Percentiles rank a stretch among this genome's conserved stretches.
These are phyloP conservation scores for Suhomyces bolitotheri DNA, from an alignment of 1,139 yeast species.

Conservation along the genomic window DNA sequence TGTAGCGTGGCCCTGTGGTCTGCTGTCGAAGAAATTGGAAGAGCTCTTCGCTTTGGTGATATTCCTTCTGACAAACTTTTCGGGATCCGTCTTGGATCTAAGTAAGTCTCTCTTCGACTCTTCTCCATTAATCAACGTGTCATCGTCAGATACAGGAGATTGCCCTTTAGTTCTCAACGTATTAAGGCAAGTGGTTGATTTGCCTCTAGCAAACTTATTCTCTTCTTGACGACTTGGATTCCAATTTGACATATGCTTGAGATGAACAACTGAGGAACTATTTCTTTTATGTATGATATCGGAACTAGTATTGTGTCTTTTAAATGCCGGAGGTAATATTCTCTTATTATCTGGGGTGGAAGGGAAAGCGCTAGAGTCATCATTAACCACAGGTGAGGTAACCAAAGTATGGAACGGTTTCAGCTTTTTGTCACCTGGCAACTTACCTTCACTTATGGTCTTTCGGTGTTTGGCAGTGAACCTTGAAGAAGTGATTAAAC, in stretches of 20 bases:
- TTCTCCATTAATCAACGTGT: slow-evolving; percentile 18
- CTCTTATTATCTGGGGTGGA: slow-evolving; percentile 7
- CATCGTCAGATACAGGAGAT: slow-evolving; percentile 9
- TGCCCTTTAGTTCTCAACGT: slow-evolving; percentile 15
- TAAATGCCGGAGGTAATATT: slow-evolving; percentile 4
- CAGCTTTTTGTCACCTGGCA: not conserved
- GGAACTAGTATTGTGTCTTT: slow-evolving; percentile 18
- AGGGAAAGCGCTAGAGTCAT: slow-evolving; percentile 3
- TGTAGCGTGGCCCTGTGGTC: slow-evolving; percentile 5
- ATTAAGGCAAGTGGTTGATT: slow-evolving; percentile 32
- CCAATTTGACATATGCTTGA: slow-evolving; percentile 6
- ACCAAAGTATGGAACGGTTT: slow-evolving; percentile 21
- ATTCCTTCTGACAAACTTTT: slow-evolving; percentile 3
- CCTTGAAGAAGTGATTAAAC: slow-evolving; percentile 49
- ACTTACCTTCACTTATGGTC: slow-evolving; percentile 7
- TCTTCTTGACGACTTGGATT: slow-evolving; percentile 3
- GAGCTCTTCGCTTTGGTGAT: slow-evolving; percentile 41
- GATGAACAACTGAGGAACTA: slow-evolving; percentile 6
- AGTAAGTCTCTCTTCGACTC: slow-evolving; percentile 1
- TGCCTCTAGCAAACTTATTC: slow-evolving; percentile 22
- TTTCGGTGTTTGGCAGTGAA: slow-evolving; percentile 21
- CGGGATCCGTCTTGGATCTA: not conserved
- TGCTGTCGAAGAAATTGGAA: slow-evolving; percentile 26
- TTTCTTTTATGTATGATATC: slow-evolving; percentile 6
- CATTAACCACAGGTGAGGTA: slow-evolving; percentile 27